These are phyloP conservation scores for Apiospora phragmitis DNA, from an alignment of 2,329 filamentous ascomycete species.

Conservation along the genomic window DNA sequence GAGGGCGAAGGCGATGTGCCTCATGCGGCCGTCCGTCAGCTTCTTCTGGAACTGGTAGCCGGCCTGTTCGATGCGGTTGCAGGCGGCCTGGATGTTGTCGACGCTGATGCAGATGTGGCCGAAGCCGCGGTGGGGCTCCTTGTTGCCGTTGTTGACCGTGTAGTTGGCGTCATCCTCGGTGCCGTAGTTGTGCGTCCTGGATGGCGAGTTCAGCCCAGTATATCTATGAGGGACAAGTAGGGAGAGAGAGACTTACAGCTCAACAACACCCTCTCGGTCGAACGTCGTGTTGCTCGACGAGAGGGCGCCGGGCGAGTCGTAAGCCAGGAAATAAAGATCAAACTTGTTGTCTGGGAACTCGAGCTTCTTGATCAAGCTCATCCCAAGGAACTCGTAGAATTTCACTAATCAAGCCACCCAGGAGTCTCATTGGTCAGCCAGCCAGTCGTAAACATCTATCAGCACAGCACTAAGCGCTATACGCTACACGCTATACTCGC, in stretches of 20 bases:
- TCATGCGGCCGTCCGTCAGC: slow-evolving; percentile 83
- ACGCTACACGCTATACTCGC: neutral
- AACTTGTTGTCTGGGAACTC: slow-evolving; percentile 87
- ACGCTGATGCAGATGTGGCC: slow-evolving; percentile 85
- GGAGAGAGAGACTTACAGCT: slow-evolving; percentile 61
- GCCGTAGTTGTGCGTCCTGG: slow-evolving; percentile 71
- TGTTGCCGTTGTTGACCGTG: slow-evolving; percentile 84
- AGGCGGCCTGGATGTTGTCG: slow-evolving; percentile 85
- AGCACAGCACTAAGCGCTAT: neutral
- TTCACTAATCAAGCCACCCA: slow-evolving; percentile 55
- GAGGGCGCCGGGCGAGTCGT: slow-evolving; percentile 74
- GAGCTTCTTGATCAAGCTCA: slow-evolving; percentile 80
- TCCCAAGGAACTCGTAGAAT: slow-evolving; percentile 91
- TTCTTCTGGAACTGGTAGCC: slow-evolving; percentile 97
- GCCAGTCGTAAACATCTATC: neutral
- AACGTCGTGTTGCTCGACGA: slow-evolving; percentile 70
- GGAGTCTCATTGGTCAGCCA: neutral
- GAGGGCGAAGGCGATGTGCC: slow-evolving; percentile 83
- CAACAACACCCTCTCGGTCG: slow-evolving; percentile 87
- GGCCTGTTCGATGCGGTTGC: slow-evolving; percentile 83
- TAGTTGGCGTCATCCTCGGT: slow-evolving; percentile 83
- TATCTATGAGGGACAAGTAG: no score
- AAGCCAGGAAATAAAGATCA: slow-evolving; percentile 93
- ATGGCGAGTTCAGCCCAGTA: neutral
- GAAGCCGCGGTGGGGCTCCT: slow-evolving; percentile 80